These are phyloP conservation scores for Teratosphaeria nubilosa DNA, from an alignment of 2,329 filamentous ascomycete species.

Conservation along the genomic window DNA sequence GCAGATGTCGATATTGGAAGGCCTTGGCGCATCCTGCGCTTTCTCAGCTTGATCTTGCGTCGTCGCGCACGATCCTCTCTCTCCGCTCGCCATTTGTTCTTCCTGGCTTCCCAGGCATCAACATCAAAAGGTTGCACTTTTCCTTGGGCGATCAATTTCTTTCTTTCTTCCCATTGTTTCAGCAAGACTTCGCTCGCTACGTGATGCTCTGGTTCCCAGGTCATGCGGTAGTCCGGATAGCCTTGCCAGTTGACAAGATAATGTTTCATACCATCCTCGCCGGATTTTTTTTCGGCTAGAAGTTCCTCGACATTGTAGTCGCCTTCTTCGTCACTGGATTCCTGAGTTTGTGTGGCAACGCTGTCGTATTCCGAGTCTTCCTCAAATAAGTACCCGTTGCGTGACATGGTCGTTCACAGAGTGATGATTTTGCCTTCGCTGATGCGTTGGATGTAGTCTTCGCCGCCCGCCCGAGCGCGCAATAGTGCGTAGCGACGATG, in stretches of 20 bases:
- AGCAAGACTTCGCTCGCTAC: slow-evolving; percentile 8
- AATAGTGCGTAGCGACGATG: not conserved
- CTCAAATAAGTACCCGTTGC: not conserved
- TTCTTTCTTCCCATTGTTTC: slow-evolving; percentile 14
- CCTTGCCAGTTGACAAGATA: slow-evolving; percentile 26
- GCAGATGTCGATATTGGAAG: slow-evolving; percentile 1
- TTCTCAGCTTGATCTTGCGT: slow-evolving; percentile 18
- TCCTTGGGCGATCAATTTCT: slow-evolving; percentile 9
- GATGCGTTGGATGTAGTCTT: not conserved
- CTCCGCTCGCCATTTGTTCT: slow-evolving; percentile 4
- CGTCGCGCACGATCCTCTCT: slow-evolving; percentile 8
- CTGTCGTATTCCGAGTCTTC: slow-evolving; percentile 19
- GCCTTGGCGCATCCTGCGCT: slow-evolving; percentile 2
- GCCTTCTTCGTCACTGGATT: slow-evolving; percentile 10
- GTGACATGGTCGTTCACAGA: not conserved
- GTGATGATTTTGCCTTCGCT: not conserved
- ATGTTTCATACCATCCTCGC: not conserved
- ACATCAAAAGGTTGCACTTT: slow-evolving; percentile 14
- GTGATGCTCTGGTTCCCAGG: slow-evolving; percentile 21
- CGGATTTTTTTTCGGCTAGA: slow-evolving; percentile 13
- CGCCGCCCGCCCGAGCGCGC: not conserved
- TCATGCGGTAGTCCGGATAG: slow-evolving; percentile 16
- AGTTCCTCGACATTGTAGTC: slow-evolving; percentile 23
- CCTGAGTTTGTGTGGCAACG: slow-evolving; percentile 19
- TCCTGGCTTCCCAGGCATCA: slow-evolving; percentile 10